These are phyloP conservation scores for Neurospora pannonica DNA, from an alignment of 495 filamentous ascomycete genomes.

Conservation along the genomic window DNA sequence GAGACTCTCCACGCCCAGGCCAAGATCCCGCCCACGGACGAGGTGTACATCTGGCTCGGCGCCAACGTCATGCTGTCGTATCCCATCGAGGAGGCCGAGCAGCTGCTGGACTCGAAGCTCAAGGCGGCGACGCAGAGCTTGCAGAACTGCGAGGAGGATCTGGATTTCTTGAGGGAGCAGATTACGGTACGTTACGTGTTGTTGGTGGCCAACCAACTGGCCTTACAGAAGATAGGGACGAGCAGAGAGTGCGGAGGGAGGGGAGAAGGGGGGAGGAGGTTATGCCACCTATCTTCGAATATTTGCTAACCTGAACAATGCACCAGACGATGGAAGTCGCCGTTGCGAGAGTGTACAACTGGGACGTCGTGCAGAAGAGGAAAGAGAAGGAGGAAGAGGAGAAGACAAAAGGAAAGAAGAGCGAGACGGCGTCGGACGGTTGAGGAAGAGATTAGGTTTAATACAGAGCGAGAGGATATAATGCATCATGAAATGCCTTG, in stretches of 20 bases:
- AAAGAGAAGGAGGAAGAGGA: constrained; percentile 75
- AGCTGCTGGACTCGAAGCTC: constrained; percentile 69
- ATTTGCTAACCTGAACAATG: constrained; percentile 16
- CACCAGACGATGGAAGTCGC: constrained; percentile 88
- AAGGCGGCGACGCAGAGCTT: constrained; percentile 68
- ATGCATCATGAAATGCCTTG: background rate
- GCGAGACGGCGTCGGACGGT: constrained; percentile 13
- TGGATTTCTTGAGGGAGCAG: constrained; percentile 93
- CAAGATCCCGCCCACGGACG: constrained; percentile 67
- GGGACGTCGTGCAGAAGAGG: constrained; percentile 88
- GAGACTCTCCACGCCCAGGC: constrained; percentile 93
- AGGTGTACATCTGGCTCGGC: constrained; percentile 95
- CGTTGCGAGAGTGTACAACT: constrained; percentile 95
- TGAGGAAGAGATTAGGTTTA: constrained; percentile 2
- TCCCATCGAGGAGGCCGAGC: constrained; percentile 76
- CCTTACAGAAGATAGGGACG: too few species aligned
- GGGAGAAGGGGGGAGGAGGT: too few species aligned
- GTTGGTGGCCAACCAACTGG: too few species aligned
- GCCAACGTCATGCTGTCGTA: constrained; percentile 98
- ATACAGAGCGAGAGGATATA: background rate
- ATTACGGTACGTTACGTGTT: constrained; percentile 87
- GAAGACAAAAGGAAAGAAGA: constrained; percentile 26
- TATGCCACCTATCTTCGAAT: background rate
- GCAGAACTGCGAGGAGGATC: constrained; percentile 83
- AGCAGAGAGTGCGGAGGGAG: too few species aligned